These are phyloP conservation scores for Fomes fomentarius DNA, from an alignment of 1,284 basidiomycete species.

Conservation along the genomic window DNA sequence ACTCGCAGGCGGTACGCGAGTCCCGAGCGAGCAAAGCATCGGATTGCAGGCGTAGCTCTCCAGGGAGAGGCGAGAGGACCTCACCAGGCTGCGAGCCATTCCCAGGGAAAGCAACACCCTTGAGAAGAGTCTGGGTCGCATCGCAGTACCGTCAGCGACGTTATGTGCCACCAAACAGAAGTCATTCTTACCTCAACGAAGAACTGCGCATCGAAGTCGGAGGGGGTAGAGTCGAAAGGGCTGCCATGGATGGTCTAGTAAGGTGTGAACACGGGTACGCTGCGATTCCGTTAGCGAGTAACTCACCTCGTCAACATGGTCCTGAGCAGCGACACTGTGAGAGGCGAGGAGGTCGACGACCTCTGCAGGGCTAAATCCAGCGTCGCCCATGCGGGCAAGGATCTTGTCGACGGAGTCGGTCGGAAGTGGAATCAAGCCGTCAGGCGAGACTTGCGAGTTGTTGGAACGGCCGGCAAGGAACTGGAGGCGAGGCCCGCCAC, in stretches of 20 bases:
- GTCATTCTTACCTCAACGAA: slow-evolving; percentile 31
- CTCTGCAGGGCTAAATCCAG: slow-evolving; percentile 32
- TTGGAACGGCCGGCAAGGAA: slow-evolving; percentile 31
- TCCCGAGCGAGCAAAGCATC: slow-evolving; percentile 34
- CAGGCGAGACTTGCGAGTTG: slow-evolving; percentile 29
- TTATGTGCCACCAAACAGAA: not conserved
- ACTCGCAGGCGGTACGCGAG: slow-evolving; percentile 38
- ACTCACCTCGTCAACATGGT: slow-evolving; percentile 27
- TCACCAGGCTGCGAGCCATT: slow-evolving; percentile 32
- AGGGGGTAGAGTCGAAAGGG: slow-evolving; percentile 36
- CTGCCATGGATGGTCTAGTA: slow-evolving; percentile 15
- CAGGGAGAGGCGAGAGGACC: slow-evolving; percentile 32
- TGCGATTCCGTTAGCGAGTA: not conserved
- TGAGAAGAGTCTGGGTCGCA: slow-evolving; percentile 31
- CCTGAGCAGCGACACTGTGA: slow-evolving; percentile 31
- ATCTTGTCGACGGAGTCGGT: slow-evolving; percentile 32
- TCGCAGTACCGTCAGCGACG: not conserved
- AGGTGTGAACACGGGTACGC: not conserved
- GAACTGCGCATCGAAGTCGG: slow-evolving; percentile 43
- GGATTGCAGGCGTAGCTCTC: slow-evolving; percentile 40
- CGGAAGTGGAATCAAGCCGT: slow-evolving; percentile 32
- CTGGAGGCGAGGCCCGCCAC: slow-evolving; percentile 31
- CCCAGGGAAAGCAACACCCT: slow-evolving; percentile 36
- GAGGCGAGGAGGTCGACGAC: slow-evolving; percentile 33
- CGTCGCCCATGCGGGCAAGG: slow-evolving; percentile 31